Base-by-base conservation (phyloP, 129 eudicot genomes). In the Lonicera japonica region DNA sequence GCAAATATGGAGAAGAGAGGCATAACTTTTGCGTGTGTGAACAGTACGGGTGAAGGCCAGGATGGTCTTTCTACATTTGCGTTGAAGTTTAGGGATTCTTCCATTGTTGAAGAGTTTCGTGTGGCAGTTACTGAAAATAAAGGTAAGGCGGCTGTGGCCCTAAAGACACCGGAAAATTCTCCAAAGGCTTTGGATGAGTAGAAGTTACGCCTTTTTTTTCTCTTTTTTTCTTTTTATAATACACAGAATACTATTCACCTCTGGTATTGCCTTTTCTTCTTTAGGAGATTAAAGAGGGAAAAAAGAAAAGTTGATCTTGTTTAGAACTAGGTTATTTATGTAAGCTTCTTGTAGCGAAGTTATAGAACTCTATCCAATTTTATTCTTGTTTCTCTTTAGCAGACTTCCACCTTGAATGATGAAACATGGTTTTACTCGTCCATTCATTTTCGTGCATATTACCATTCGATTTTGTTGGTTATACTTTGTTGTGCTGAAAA, bases 1-100 rank as follows among this genome's bases (percentile, higher is more conserved):
- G 69, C 96, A 4, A 81, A 77, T 23, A 92, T 92, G 96, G 98
- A 92, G 25, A 87, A 87, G 70, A 87, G 78, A 54, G 98, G 98
- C 23, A 64, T 92, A 65, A 87, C 98, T 4, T 92, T 92, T 85
- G 96, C 91, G 12, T 92, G 96, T 61, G 70, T 82, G 68, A 92
- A 85, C 45, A 82, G 78, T 69, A 84, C 84, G 15, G 68, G 78
- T 40, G 98, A 92, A 7, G 91, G 81, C 39, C 76, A 82, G 46
- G 70, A 78, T 18, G 83, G 90, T 36, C 84, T 92, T 41, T 80
- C 95, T 3, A 87, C 96, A 21, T 74, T 79, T 74, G 98, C 96
- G 0, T 58, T 92, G 74, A 92, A 87, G 80, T 92, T 92, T 52
- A 92, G 66, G 66, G 98, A 92, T 54, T 58, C 80, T 58, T 76